Evolutionary conservation across 495 filamentous ascomycete genomes (phyloP), one percentile per base, ranked within the genome.

Genomic region (Talaromyces wortmannii): DNA sequence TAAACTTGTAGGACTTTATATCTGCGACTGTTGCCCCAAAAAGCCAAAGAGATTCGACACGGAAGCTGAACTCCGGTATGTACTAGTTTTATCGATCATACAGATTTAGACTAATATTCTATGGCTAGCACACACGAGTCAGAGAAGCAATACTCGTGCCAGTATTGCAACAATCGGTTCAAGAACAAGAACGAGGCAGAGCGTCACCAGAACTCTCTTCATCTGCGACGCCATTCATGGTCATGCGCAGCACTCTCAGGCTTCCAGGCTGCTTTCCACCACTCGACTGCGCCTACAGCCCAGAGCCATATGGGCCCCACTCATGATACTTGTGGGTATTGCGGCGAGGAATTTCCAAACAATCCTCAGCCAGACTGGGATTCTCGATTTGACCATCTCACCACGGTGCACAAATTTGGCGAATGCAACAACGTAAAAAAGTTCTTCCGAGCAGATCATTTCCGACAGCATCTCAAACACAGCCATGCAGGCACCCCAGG

Each of bases 141-240:
- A 59, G 94, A 98, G 65, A 98, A 97, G 67, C 95, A 98, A 68
- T 97, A 97, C 69, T 84, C 84, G 52, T 98, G 94, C 66, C 78
- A 83, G 15, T 97, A 87, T 69, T 98, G 94, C 67, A 84, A 85
- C 44, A 97, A 97, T 67, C 83, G 92, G 17, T 98, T 98, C 78
- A 98, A 98, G 70, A 98, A 98, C 75, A 98, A 98, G 70, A 98
- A 98, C 59, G 94, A 98, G 74, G 94, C 94, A 6, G 94, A 98
- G 68, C 83, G 94, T 15, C 94, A 98, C 67, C 94, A 97, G 65
- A 98, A 97, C 58, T 96, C 91, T 2, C 84, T 98, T 13, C 94
- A 98, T 68, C 82, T 97, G 6, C 84, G 94, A 44, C 86, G 86
- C n/a, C 90, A 97, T 70, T 97, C 91, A 42, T 98, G 94, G 94